Evolutionary conservation across 768 basidiomycete species (phyloP), one percentile per base, ranked within the genome.

Genomic region (Trichaptum fuscoviolaceum): DNA sequence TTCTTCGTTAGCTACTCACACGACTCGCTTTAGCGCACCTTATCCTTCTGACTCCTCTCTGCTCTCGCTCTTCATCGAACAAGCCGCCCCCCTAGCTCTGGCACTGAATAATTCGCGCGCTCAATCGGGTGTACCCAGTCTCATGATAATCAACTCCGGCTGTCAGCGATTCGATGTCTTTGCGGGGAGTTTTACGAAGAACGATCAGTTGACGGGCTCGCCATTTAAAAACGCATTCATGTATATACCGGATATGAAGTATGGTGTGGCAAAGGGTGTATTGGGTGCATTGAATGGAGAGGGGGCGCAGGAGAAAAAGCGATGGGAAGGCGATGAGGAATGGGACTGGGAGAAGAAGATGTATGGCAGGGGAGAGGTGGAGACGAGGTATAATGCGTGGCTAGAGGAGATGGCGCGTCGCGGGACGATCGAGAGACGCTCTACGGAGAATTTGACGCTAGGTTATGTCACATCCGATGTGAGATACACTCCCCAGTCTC

Each of bases 401-500:
- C 73, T 90, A 66, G 77, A 80, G 71, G 84, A 83, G 63, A 88
- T 87, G 87, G 76, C 81, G 65, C 70, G 69, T 60, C 75, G 75
- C 35, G 69, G 75, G 35, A 79, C 78, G 1, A 66, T 77, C 12
- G 80, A 77, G 64, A 77, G 75, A 58, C 76, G 81, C 20, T 83
- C 79, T 1, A 77, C 82, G n/a, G 69, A 73, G 23, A 83, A 87
- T 67, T 74, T 87, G 71, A 91, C 90, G 0, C 75, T 87, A n/a
- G 91, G 92, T 67, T 93, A 93, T 71, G 90, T 92, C 26, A 93
- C 92, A 4, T 70, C 75, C 0, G 90, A 91, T 73, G 86, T 89
- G 69, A 72, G 86, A 73, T 1, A 15, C 57, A 26, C 20, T 10
- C 9, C 57, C 52, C 62, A 35, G 23, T 18, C n/a, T 60, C 62